phyloP scores from a whole-genome alignment of 164 flowering plant species.

The Magnolia kwangsiensis region DNA sequence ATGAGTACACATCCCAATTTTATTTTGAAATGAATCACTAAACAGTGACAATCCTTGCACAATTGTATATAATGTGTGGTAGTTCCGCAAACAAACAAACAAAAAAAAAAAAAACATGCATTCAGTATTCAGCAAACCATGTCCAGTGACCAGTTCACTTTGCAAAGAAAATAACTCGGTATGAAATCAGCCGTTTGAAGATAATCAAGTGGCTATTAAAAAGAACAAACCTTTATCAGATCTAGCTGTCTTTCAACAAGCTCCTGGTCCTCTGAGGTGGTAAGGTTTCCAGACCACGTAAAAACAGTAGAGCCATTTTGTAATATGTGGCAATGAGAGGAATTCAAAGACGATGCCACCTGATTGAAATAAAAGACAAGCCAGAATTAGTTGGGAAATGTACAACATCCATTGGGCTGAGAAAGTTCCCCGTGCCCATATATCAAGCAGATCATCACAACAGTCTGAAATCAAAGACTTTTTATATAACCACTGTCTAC shows the following conservation, averaged over 20 bases:
- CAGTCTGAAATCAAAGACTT: no score
- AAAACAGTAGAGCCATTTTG: conserved; percentile 70
- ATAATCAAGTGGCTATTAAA: neutral
- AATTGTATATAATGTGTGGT: neutral
- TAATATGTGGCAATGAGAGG: conserved; percentile 88
- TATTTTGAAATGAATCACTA: no score
- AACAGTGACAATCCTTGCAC: neutral
- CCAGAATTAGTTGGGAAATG: neutral
- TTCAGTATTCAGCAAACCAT: conserved; percentile 1
- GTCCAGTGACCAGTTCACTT: conserved; percentile 4
- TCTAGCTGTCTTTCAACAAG: conserved; percentile 93
- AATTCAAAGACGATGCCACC: conserved; percentile 92
- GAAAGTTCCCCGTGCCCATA: neutral
- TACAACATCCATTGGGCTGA: neutral
- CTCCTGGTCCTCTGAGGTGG: conserved; percentile 81
- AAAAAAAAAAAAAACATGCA: neutral
- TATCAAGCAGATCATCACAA: no score
- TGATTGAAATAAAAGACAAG: conserved; percentile 26
- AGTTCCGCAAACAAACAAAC: neutral
- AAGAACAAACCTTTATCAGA: conserved; percentile 69
- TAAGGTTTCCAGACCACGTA: conserved; percentile 88
- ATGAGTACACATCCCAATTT: neutral
- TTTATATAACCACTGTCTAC: neutral
- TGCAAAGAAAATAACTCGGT: neutral
- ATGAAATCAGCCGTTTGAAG: neutral